These are phyloP conservation scores for Quercus lobata DNA, from an alignment of 331 rosid species.

Conservation along the genomic window DNA sequence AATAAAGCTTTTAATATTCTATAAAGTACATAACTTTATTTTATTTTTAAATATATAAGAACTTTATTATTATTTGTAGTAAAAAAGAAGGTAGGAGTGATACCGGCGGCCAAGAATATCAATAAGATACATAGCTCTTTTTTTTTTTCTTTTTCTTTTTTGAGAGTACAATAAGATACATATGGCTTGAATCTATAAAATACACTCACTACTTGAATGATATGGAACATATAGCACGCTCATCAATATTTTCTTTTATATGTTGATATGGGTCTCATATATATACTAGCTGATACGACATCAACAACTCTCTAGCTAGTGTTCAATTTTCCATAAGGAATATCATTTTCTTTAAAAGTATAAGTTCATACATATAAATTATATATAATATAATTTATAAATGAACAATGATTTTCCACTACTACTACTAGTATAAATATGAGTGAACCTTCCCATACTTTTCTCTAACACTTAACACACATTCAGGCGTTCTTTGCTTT, in stretches of 20 bases:
- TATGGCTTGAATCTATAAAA: neutral
- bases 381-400: neutral
- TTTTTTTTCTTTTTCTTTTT: neutral
- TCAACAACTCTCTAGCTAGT: neutral
- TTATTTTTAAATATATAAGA: too few relatives aligned
- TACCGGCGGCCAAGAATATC: neutral
- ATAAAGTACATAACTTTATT: too few relatives aligned
- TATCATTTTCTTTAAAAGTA: neutral
- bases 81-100: neutral
- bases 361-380: neutral
- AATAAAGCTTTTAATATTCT: too few relatives aligned
- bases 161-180: neutral
- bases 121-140: neutral
- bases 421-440: conserved; percentile 35
- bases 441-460: neutral
- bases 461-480: conserved; percentile 43
- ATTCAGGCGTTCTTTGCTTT: conserved; percentile 21
- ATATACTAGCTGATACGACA: neutral
- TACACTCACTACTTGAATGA: neutral
- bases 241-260: neutral
- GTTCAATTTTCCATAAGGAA: neutral
- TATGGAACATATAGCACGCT: neutral
- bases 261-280: neutral
- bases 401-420: too few relatives aligned
- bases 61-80: too few relatives aligned